A percentile compares a stretch with the other conserved stretches of the same genome.
phyloP scores from a whole-genome alignment of 2,329 filamentous ascomycete species.

The Colletotrichum filicis region DNA sequence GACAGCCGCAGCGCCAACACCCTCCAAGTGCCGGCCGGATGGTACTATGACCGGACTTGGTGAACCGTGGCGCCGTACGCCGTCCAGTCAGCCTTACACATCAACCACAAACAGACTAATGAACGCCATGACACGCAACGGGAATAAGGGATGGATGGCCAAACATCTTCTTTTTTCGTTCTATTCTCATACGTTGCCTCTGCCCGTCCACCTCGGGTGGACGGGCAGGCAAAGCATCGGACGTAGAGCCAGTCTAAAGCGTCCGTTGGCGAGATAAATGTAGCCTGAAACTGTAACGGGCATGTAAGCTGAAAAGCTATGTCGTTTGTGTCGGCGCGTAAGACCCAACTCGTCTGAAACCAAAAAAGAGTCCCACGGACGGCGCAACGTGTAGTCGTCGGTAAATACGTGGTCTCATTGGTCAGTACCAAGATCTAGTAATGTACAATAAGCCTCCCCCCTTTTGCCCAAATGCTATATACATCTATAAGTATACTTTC shows the following conservation, averaged over 20 bases:
- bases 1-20: not conserved
- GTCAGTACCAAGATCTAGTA: not conserved
- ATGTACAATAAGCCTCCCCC: not conserved
- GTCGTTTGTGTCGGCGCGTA: not conserved
- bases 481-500: not conserved
- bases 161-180: not conserved
- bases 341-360: conserved; percentile 5
- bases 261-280: not conserved
- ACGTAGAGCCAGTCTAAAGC: not conserved
- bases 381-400: not conserved
- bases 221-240: not conserved
- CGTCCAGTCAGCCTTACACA: not conserved
- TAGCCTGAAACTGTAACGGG: not conserved
- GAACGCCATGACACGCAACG: not conserved
- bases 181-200: not conserved
- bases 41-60: not conserved
- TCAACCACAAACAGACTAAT: not conserved
- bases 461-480: not conserved
- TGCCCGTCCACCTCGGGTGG: no score
- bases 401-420: not conserved
- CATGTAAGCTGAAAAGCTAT: not conserved
- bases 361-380: not conserved
- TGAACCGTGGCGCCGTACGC: not conserved
- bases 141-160: not conserved
- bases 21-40: not conserved